A percentile compares a stretch with the other conserved stretches of the same genome.
Evolutionary conservation across 176 grass and related monocot species (phyloP).

Genomic region (Zoysia japonica): DNA sequence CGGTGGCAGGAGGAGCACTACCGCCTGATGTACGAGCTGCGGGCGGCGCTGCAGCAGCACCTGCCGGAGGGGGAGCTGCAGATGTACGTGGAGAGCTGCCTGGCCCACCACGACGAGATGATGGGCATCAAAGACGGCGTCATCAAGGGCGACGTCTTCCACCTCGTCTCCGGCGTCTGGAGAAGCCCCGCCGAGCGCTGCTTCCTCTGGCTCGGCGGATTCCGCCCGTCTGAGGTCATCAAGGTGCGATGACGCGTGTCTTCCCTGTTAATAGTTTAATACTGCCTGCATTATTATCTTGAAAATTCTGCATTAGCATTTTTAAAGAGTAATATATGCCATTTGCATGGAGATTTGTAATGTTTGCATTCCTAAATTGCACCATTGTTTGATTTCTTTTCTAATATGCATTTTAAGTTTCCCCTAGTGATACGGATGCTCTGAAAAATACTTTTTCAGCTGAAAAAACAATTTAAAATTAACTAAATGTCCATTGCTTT

Average conservation of each 20-base stretch:
- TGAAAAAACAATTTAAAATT: not conserved
- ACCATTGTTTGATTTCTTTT: no score
- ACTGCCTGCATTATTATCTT: not conserved
- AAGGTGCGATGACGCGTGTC: conserved; percentile 57
- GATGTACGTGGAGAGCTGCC: conserved; percentile 81
- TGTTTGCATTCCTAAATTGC: no score
- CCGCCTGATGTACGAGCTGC: conserved; percentile 77
- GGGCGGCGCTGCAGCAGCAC: conserved; percentile 79
- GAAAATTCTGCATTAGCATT: no score
- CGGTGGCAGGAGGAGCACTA: conserved; percentile 92
- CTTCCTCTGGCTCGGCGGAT: conserved; percentile 98
- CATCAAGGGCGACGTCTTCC: conserved; percentile 89
- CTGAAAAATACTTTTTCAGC: not conserved
- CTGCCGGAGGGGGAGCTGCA: conserved; percentile 78
- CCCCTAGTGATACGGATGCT: not conserved
- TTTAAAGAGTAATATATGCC: no score
- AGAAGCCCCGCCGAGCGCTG: conserved; percentile 91
- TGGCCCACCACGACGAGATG: conserved; percentile 89
- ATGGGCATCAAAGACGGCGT: conserved; percentile 59
- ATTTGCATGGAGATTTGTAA: no score
- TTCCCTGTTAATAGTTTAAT: no score
- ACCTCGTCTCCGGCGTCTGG: conserved; percentile 95
- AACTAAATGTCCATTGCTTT: not conserved
- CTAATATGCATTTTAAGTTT: no score
- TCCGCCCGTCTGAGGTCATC: conserved; percentile 92